These are phyloP conservation scores for Aspergillus haitiensis DNA, from an alignment of 495 filamentous ascomycete genomes.

Conservation along the genomic window DNA sequence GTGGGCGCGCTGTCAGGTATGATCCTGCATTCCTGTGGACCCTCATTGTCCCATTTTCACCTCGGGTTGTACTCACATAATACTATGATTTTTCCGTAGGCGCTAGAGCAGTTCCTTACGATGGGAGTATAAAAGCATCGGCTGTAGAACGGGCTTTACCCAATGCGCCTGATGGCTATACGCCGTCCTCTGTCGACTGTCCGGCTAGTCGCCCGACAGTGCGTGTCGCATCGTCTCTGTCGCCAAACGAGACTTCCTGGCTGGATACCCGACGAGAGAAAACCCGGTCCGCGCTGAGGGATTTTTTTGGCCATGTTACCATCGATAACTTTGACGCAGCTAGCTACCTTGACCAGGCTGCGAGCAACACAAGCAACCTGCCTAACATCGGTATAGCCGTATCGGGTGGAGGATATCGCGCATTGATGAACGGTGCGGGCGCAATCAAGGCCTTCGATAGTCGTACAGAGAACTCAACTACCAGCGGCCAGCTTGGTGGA, in stretches of 20 bases:
- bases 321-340: constrained; percentile 76
- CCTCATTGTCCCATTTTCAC: background rate
- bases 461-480: constrained; percentile 66
- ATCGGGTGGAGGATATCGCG: constrained; percentile 77
- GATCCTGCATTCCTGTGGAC: background rate
- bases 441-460: constrained; percentile 81
- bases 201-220: constrained; percentile 50
- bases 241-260: constrained; percentile 70
- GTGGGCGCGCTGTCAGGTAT: constrained; percentile 35
- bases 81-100: constrained; percentile 1
- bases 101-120: constrained; percentile 1
- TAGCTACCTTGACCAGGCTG: constrained; percentile 61
- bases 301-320: constrained; percentile 69
- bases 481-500: constrained; percentile 73
- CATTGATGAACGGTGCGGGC: constrained; percentile 86
- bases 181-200: constrained; percentile 42
- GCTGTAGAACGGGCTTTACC: constrained; percentile 31
- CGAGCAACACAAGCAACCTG: constrained; percentile 56
- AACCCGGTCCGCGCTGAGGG: constrained; percentile 66
- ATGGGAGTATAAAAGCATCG: background rate
- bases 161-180: constrained; percentile 51
- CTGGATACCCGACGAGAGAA: constrained; percentile 49
- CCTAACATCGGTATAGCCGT: constrained; percentile 62
- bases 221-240: constrained; percentile 57
- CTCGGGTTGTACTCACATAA: background rate